Evolutionary conservation across 163 green algal genomes (phyloP).

Genomic region (Scenedesmus sp.): DNA sequence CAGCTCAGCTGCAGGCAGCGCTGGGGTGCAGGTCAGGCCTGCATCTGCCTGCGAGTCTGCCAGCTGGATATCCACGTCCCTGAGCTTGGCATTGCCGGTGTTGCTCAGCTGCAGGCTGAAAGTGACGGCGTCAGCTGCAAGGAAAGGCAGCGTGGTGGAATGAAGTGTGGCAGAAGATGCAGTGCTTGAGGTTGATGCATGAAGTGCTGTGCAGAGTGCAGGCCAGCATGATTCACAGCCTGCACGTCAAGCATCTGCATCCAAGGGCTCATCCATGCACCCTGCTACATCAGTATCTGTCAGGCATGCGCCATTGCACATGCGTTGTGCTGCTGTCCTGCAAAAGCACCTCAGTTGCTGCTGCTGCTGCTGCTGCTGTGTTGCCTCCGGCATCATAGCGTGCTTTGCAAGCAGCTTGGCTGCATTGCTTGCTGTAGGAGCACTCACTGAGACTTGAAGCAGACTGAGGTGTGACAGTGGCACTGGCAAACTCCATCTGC

Average conservation of each 20-base stretch:
- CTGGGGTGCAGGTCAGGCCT: background rate
- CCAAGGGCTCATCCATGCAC: too few relatives aligned
- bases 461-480: background rate
- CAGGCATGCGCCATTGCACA: too few relatives aligned
- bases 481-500: background rate
- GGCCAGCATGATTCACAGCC: too few relatives aligned
- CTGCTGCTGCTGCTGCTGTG: background rate
- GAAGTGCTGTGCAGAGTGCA: background rate
- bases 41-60: background rate
- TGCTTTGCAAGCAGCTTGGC: too few relatives aligned
- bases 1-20: background rate
- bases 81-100: conserved; percentile 5
- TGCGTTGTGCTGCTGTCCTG: too few relatives aligned
- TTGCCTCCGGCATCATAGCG: too few relatives aligned
- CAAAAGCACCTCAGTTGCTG: too few relatives aligned
- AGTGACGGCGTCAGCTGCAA: background rate
- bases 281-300: too few relatives aligned
- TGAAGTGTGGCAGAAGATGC: too few relatives aligned
- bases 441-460: background rate
- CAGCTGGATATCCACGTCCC: background rate
- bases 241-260: too few relatives aligned
- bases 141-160: background rate
- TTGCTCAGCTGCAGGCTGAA: background rate
- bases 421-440: too few relatives aligned
- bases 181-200: too few relatives aligned